A percentile compares a stretch with the other conserved stretches of the same genome.
These are phyloP conservation scores for Fraxinus cuspidata DNA, from an alignment of 257 asterid species.

Conservation along the genomic window DNA sequence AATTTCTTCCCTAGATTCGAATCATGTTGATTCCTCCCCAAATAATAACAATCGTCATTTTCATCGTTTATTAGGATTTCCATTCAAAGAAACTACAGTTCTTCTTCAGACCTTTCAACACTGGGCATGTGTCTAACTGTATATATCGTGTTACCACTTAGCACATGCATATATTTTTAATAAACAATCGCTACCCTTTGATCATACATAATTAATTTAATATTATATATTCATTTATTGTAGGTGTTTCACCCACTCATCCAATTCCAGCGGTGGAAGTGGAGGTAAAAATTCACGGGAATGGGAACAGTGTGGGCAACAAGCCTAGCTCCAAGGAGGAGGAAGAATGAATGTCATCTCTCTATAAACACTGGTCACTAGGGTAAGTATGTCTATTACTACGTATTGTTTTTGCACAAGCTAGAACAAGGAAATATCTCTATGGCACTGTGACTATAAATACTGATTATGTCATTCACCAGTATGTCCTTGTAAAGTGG, in stretches of 20 bases:
- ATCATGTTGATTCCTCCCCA: too few species aligned
- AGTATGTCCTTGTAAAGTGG: not conserved
- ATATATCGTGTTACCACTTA: too few species aligned
- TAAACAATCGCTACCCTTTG: too few species aligned
- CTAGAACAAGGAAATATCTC: not conserved
- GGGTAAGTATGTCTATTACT: conserved; percentile 20
- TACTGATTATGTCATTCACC: not conserved
- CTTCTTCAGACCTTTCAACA: too few species aligned
- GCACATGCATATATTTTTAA: too few species aligned
- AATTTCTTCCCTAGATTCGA: too few species aligned
- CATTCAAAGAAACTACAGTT: too few species aligned
- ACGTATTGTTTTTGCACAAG: not conserved
- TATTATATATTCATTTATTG: conserved; percentile 12
- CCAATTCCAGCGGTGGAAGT: conserved; percentile 32
- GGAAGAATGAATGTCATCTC: conserved; percentile 29
- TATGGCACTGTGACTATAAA: not conserved
- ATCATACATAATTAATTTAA: not conserved
- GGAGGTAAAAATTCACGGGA: conserved; percentile 29
- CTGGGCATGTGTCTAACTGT: too few species aligned
- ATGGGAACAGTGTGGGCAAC: conserved; percentile 7
- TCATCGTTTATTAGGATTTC: too few species aligned
- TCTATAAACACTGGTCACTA: not conserved
- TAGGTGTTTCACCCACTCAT: conserved; percentile 35
- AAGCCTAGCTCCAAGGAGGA: conserved; percentile 31
- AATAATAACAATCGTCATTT: too few species aligned